Conservation (phyloP, 2,329 filamentous ascomycete genomes). For the Colletotrichum destructivum region DNA sequence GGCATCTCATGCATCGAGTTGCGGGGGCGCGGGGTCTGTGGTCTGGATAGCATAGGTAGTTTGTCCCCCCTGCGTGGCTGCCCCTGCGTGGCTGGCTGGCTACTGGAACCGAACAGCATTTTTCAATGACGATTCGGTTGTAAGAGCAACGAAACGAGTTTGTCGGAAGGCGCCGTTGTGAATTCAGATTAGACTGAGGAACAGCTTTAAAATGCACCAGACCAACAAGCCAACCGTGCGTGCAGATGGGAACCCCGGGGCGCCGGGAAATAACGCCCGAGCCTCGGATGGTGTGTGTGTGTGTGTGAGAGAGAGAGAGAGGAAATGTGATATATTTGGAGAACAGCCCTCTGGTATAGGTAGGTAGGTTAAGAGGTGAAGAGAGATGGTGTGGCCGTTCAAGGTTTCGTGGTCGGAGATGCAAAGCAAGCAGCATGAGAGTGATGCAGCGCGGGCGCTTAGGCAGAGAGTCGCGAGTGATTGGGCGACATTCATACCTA, state of each 20-base stretch:
- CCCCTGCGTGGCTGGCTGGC: neutral
- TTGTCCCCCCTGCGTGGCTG: too few species aligned
- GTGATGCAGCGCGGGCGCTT: constrained; percentile 9
- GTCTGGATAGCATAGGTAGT: neutral
- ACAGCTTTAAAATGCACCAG: neutral
- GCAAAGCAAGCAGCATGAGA: constrained; percentile 1
- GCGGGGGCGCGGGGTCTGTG: neutral
- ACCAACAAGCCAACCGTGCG: neutral
- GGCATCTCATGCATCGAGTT: neutral
- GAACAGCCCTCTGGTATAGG: neutral
- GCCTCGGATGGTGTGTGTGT: neutral
- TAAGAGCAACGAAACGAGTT: too few species aligned
- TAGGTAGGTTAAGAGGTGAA: neutral
- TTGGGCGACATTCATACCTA: constrained; percentile 6
- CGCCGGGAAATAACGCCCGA: neutral
- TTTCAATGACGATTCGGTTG: too few species aligned
- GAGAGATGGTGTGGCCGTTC: constrained; percentile 9
- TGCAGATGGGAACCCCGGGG: neutral
- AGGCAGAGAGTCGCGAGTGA: constrained; percentile 11
- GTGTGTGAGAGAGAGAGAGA: too few species aligned
- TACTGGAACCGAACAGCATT: neutral
- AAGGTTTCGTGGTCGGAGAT: neutral
- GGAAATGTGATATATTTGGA: neutral
- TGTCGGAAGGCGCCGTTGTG: neutral
- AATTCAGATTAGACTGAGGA: neutral